Evolutionary conservation across 768 basidiomycete species (phyloP), one percentile per base, ranked within the genome.

Genomic region (Hemileccinum impolitum): DNA sequence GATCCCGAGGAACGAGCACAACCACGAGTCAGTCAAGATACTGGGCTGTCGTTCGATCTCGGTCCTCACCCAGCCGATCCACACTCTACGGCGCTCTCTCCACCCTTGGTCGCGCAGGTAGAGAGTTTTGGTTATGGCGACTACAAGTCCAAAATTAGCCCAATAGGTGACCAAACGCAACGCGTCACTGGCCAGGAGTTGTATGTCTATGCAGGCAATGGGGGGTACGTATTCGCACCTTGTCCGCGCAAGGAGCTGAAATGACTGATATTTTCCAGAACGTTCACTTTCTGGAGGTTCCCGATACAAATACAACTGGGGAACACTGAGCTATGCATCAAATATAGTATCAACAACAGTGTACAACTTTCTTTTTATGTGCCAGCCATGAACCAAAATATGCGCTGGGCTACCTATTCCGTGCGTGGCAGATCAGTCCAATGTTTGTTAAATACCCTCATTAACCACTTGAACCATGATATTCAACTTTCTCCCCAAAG

Each of bases 261-360:
- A 41, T 50, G 32, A 58, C 28, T 49, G 30, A 58, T 25, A 2
- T 7, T 35, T 21, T 41, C 26, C 51, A 94, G 93, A 5, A 85
- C 87, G 0, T 93, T 81, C 62, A 91, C 91, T 1, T 99, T 99
- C 72, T 98, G 93, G 89, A 78, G 95, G 45, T 97, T 97, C 71
- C 75, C 84, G 60, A 81, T 97, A 41, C 81, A 85, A 54, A 76
- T 99, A 47, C 92, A 91, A 0, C 67, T 97, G 2, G 75, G 76
- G 2, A 68, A 72, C 9, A 71, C 73, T 32, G 90, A 95, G 70
- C 87, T 93, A 78, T 70, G 74, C 42, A 76, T 98, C 44, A 75
- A 70, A 47, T 99, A 99, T 67, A 78, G 77, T 45, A 75, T 99
- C 59, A 97, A 98, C 64, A 71, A 79, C 10, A 87, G 94, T 3